phyloP scores from a whole-genome alignment of 2,329 filamentous ascomycete genomes.

The Calonectria pauciramosa region DNA sequence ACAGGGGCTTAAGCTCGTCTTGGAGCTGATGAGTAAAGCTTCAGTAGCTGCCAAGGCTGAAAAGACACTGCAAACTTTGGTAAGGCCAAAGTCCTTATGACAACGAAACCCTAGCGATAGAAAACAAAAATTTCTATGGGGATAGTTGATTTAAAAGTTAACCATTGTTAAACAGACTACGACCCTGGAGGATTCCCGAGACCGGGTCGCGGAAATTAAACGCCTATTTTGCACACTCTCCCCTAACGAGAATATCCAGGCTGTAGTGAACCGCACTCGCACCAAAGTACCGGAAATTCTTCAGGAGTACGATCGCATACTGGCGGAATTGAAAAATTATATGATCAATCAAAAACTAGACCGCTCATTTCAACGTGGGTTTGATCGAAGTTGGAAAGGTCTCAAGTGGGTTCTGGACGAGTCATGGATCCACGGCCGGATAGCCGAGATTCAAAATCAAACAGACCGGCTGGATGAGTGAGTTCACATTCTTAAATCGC shows the following conservation, averaged over 20 bases:
- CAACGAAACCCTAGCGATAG: neutral
- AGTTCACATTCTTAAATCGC: neutral
- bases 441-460: neutral
- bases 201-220: neutral
- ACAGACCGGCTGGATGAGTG: neutral
- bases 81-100: neutral
- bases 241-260: neutral
- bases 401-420: neutral
- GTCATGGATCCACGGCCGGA: neutral
- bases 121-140: neutral
- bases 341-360: neutral
- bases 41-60: neutral
- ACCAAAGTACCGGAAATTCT: neutral
- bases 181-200: neutral
- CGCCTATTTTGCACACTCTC: neutral
- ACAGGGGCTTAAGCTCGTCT: neutral
- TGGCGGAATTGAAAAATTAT: neutral
- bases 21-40: neutral
- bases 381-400: neutral
- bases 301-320: neutral
- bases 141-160: neutral
- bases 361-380: neutral
- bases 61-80: neutral
- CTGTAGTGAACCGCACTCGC: neutral
- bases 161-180: neutral